A percentile compares a stretch with the other conserved stretches of the same genome.
Conservation (phyloP, 805 yeast species). For the Yarrowia hollandica region DNA sequence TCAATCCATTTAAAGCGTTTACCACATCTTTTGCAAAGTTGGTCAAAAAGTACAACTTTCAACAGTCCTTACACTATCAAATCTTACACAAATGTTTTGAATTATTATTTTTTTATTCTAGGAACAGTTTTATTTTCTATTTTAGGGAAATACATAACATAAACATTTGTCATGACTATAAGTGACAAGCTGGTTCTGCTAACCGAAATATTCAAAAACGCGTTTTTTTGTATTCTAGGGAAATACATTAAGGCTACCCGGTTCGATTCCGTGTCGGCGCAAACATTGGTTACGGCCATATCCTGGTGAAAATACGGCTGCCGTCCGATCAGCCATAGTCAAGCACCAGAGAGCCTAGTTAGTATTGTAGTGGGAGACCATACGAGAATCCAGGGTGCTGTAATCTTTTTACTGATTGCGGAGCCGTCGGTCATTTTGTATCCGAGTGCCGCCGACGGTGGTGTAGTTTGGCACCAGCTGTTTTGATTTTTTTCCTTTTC, state of each 20-base stretch:
- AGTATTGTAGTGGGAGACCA: constrained; percentile 30
- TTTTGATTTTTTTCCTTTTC: too few species aligned
- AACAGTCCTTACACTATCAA: not conserved
- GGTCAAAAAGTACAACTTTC: not conserved
- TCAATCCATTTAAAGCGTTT: too few species aligned
- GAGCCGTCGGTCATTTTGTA: too few species aligned
- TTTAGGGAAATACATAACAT: too few species aligned
- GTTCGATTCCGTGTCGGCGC: constrained; percentile 27
- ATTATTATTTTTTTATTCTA: too few species aligned
- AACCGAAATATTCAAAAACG: not conserved
- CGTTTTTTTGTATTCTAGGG: too few species aligned
- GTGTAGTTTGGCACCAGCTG: too few species aligned
- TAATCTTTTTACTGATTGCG: not conserved
- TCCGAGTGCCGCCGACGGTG: too few species aligned
- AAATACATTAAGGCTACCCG: constrained; percentile 21
- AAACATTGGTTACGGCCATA: constrained; percentile 29
- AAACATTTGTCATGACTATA: too few species aligned
- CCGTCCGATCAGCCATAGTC: constrained; percentile 30
- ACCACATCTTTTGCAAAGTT: not conserved
- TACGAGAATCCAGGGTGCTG: constrained; percentile 30
- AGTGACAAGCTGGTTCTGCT: too few species aligned
- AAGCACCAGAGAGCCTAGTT: constrained; percentile 30
- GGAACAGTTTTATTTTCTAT: too few species aligned
- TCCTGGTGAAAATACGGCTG: constrained; percentile 29
- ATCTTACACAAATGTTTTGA: too few species aligned